Evolutionary conservation across 1,139 yeast species (phyloP).

Genomic region (Arxiozyma slooffiae): DNA sequence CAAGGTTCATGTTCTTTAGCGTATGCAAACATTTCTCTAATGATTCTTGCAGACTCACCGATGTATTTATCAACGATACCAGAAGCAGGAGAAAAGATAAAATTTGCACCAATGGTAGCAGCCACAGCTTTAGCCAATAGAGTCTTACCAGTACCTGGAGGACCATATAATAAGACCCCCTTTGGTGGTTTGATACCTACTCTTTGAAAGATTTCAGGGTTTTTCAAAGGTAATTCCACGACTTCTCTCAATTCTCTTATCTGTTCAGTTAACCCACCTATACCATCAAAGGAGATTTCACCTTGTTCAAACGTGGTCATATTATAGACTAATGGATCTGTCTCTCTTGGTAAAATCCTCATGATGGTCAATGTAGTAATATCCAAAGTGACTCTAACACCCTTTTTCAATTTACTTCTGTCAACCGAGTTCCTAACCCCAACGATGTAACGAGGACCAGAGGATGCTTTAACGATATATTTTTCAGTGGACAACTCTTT

Average conservation of each 20-base stretch:
- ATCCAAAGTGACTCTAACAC: conserved; percentile 92
- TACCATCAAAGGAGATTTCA: conserved; percentile 85
- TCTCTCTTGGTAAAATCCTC: conserved; percentile 96
- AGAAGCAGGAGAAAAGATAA: conserved; percentile 94
- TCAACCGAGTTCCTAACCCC: conserved; percentile 93
- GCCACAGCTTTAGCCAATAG: conserved; percentile 96
- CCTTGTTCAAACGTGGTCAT: conserved; percentile 98
- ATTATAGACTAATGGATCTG: conserved; percentile 94
- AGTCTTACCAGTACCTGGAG: conserved; percentile 99
- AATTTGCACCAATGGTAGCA: conserved; percentile 96
- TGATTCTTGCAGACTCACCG: conserved; percentile 94
- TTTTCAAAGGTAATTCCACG: conserved; percentile 91
- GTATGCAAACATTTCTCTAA: conserved; percentile 97
- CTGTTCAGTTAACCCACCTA: conserved; percentile 95
- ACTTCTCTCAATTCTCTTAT: conserved; percentile 95
- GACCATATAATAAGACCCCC: conserved; percentile 94
- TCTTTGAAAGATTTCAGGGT: conserved; percentile 90
- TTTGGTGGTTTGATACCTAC: conserved; percentile 98
- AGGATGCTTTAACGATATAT: conserved; percentile 91
- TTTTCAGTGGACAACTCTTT: conserved; percentile 93
- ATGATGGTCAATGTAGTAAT: conserved; percentile 96
- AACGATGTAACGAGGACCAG: conserved; percentile 96
- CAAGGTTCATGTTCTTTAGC: conserved; percentile 99
- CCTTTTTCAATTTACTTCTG: conserved; percentile 75
- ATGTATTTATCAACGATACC: conserved; percentile 98